phyloP scores from a whole-genome alignment of 2,329 filamentous ascomycete genomes.

The Fusarium temperatum region DNA sequence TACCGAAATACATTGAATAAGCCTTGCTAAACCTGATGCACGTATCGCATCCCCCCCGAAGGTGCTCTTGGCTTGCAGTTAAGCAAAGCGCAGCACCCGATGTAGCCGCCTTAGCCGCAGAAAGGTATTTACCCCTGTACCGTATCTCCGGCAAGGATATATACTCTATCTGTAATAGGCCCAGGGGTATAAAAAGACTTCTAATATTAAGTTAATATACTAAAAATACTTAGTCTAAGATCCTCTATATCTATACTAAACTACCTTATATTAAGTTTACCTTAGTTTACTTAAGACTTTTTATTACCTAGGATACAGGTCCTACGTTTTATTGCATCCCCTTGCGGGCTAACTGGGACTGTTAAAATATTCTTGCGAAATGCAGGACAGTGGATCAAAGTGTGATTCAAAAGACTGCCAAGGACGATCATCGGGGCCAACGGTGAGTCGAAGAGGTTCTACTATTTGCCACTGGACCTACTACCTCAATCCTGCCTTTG shows the following conservation, averaged over 20 bases:
- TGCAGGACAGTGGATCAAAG: background rate
- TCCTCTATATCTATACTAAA: too few relatives aligned
- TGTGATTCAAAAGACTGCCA: background rate
- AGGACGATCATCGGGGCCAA: background rate
- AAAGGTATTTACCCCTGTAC: background rate
- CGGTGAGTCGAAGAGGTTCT: background rate
- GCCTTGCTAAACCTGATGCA: rapidly evolving
- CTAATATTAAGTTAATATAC: too few relatives aligned
- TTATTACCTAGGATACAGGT: too few relatives aligned
- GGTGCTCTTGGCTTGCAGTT: background rate
- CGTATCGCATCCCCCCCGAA: background rate
- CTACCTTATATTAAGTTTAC: too few relatives aligned
- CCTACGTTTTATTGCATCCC: too few relatives aligned
- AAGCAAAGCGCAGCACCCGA: background rate
- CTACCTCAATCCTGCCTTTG: background rate
- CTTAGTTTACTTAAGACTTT: too few relatives aligned
- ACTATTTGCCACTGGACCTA: background rate
- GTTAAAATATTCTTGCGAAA: background rate
- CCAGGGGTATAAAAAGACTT: too few relatives aligned
- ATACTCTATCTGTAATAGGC: background rate
- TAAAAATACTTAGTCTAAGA: too few relatives aligned
- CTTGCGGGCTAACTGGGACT: too few relatives aligned
- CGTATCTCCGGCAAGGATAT: background rate
- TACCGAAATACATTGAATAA: background rate
- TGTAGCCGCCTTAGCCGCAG: background rate